These are phyloP conservation scores for Tothia fuscella DNA, from an alignment of 2,329 filamentous ascomycete genomes.

Conservation along the genomic window DNA sequence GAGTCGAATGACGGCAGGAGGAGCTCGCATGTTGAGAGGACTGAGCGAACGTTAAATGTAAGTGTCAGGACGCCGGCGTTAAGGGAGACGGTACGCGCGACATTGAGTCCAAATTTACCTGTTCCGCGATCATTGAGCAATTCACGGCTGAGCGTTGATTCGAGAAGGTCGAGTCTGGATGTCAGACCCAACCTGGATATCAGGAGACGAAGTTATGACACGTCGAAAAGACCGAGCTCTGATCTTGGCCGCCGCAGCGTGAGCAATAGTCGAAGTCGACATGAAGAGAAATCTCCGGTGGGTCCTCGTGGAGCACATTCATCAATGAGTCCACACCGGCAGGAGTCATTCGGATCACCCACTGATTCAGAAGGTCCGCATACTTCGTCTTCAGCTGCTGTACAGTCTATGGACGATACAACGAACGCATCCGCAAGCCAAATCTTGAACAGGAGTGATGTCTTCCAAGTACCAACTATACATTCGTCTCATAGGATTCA, in stretches of 20 bases:
- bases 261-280: slow-evolving; percentile 45
- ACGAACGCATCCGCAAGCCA: slow-evolving; percentile 75
- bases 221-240: background rate
- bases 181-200: slow-evolving; percentile 14
- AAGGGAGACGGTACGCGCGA: slow-evolving; percentile 30
- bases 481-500: slow-evolving; percentile 15
- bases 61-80: slow-evolving; percentile 19
- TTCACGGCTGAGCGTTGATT: slow-evolving; percentile 20
- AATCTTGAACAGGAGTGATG: slow-evolving; percentile 74
- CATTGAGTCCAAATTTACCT: slow-evolving; percentile 29
- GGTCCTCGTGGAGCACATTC: no score
- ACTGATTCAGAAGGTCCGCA: slow-evolving; percentile 54
- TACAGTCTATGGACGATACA: slow-evolving; percentile 41
- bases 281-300: slow-evolving; percentile 27
- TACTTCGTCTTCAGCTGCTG: slow-evolving; percentile 58
- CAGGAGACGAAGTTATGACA: slow-evolving; percentile 9
- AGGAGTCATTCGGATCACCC: slow-evolving; percentile 62
- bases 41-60: slow-evolving; percentile 1
- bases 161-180: slow-evolving; percentile 28
- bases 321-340: slow-evolving; percentile 23
- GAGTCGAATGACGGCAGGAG: background rate
- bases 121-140: slow-evolving; percentile 23
- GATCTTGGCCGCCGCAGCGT: slow-evolving; percentile 42
- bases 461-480: slow-evolving; percentile 72
- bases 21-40: no score